Conservation (phyloP, 495 filamentous ascomycete genomes). For the Hyaloscypha bicolor region DNA sequence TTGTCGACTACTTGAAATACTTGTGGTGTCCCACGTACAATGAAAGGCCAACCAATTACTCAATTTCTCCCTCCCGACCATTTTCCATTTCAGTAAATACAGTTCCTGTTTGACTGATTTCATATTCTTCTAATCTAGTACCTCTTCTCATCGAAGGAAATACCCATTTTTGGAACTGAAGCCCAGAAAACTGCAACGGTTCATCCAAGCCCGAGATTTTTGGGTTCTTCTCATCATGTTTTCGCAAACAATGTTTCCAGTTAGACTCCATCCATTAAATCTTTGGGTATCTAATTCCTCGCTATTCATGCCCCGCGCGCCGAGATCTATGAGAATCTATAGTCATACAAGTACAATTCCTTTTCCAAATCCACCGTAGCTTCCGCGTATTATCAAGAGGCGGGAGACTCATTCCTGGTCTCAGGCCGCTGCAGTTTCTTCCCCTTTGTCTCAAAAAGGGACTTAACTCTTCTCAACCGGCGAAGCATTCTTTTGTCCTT, state of each 20-base stretch:
- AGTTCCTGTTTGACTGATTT: no score
- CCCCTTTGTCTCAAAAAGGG: conserved; percentile 56
- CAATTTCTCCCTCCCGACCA: no score
- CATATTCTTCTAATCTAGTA: no score
- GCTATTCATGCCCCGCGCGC: not conserved
- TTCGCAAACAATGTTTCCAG: not conserved
- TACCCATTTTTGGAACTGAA: no score
- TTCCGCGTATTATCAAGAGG: not conserved
- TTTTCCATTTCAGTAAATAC: no score
- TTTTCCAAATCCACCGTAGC: not conserved
- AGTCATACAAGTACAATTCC: not conserved
- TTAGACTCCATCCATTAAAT: not conserved
- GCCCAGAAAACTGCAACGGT: no score
- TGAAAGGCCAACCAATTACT: no score
- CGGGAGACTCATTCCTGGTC: not conserved
- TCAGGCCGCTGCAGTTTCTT: conserved; percentile 36
- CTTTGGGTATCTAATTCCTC: not conserved
- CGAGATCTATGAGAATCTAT: not conserved
- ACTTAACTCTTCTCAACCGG: conserved; percentile 56
- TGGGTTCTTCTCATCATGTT: not conserved
- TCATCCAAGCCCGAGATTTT: no score
- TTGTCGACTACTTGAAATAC: no score
- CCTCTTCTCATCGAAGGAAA: no score
- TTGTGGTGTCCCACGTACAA: no score
- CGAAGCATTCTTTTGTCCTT: conserved; percentile 60